These are phyloP conservation scores for Endotrypanum monterogeii DNA, from an alignment of 208 protist genomes.

Conservation along the genomic window DNA sequence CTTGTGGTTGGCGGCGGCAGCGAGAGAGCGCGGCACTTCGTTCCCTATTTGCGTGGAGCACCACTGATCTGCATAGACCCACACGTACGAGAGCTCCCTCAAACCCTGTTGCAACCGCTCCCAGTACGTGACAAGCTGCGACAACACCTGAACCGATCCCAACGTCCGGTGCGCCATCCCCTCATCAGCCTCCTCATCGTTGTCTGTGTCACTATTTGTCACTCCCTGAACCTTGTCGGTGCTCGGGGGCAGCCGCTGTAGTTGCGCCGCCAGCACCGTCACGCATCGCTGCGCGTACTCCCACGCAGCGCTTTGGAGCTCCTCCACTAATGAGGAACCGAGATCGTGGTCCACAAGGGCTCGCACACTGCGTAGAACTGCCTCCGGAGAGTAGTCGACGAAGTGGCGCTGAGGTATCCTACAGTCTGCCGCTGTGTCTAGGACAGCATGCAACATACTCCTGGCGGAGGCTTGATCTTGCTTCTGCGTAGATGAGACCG, in stretches of 20 bases:
- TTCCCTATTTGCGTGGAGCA: conserved; percentile 26
- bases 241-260: conserved; percentile 9
- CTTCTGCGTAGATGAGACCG: conserved; percentile 2
- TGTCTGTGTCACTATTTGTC: conserved; percentile 2
- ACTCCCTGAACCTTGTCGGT: neutral
- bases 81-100: conserved; percentile 51
- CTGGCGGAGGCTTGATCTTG: conserved; percentile 20
- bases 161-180: neutral
- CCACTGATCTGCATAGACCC: conserved; percentile 57
- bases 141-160: conserved; percentile 26
- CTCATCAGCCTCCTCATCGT: conserved; percentile 7
- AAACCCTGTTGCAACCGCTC: conserved; percentile 41
- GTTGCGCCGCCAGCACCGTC: conserved; percentile 9
- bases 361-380: conserved; percentile 50
- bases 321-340: conserved; percentile 20
- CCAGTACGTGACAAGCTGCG: conserved; percentile 44
- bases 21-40: conserved; percentile 19
- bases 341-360: conserved; percentile 47
- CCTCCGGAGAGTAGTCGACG: conserved; percentile 52
- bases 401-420: conserved; percentile 27
- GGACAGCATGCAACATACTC: conserved; percentile 44
- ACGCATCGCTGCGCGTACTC: conserved; percentile 31
- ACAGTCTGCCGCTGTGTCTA: conserved; percentile 22
- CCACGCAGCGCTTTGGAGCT: conserved; percentile 31
- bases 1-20: conserved; percentile 14